Conservation (phyloP, 345 rosid genomes). For the Linum lewisii region DNA sequence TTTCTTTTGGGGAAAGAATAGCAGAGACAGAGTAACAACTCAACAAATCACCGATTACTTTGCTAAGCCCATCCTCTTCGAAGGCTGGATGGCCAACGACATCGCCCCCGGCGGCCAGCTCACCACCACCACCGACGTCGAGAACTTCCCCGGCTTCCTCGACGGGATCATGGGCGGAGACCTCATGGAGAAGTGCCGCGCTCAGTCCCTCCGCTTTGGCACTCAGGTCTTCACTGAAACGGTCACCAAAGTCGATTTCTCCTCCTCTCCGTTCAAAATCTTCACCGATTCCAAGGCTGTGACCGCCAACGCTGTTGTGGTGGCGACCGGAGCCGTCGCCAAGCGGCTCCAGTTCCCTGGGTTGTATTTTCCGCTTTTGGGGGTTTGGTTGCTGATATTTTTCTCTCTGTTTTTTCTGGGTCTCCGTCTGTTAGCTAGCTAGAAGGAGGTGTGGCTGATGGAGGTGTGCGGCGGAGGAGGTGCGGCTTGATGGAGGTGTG, state of each 20-base stretch:
- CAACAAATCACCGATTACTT: too few species aligned
- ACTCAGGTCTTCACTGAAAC: constrained; percentile 75
- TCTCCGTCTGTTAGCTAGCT: too few species aligned
- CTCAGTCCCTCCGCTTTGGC: constrained; percentile 72
- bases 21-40: too few species aligned
- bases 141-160: constrained; percentile 93
- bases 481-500: too few species aligned
- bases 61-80: constrained; percentile 88
- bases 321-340: constrained; percentile 89
- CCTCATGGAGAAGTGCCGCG: constrained; percentile 57
- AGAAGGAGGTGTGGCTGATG: too few species aligned
- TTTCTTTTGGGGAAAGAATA: too few species aligned
- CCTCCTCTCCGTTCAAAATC: constrained; percentile 54
- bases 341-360: constrained; percentile 55
- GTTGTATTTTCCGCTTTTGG: too few species aligned
- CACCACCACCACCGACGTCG: constrained; percentile 93
- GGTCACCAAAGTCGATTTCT: constrained; percentile 62
- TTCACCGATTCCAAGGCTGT: constrained; percentile 55
- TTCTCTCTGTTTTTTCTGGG: too few species aligned
- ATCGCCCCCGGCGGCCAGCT: constrained; percentile 98
- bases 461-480: too few species aligned
- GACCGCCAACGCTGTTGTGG: constrained; percentile 59
- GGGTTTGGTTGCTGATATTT: too few species aligned
- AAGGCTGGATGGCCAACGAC: constrained; percentile 99
- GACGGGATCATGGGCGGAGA: constrained; percentile 64